Conservation (phyloP, 176 grass and related monocot species). For the Lolium multiflorum region DNA sequence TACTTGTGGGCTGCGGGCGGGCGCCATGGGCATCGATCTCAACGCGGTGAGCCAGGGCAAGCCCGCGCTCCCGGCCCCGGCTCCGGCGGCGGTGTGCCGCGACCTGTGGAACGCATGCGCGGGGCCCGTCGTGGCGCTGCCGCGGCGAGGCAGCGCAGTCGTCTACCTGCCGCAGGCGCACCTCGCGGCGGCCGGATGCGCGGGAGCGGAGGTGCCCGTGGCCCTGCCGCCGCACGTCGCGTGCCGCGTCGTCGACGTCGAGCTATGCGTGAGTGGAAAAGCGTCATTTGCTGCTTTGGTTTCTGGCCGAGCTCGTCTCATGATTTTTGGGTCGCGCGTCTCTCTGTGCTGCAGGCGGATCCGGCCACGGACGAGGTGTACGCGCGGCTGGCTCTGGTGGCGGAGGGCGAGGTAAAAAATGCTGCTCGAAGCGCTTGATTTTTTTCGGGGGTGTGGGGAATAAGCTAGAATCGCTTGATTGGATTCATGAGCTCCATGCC, state of each 20-base stretch:
- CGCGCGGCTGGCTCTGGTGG: slow-evolving; percentile 75
- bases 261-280: slow-evolving; percentile 89
- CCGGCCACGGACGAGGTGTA: slow-evolving; percentile 89
- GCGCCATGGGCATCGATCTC: slow-evolving; percentile 91
- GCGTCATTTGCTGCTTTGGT: too few relatives aligned
- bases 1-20: background rate
- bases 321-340: background rate
- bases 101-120: slow-evolving; percentile 99
- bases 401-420: slow-evolving; percentile 71
- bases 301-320: background rate
- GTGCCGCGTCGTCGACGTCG: slow-evolving; percentile 84
- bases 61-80: slow-evolving; percentile 34
- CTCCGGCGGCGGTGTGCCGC: slow-evolving; percentile 52
- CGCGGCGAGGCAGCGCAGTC: slow-evolving; percentile 75
- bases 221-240: slow-evolving; percentile 79
- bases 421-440: background rate
- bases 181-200: slow-evolving; percentile 61
- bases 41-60: slow-evolving; percentile 65
- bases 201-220: slow-evolving; percentile 38
- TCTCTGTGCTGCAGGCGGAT: slow-evolving; percentile 77
- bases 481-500: background rate
- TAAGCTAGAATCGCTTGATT: background rate
- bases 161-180: slow-evolving; percentile 99
- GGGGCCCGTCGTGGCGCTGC: slow-evolving; percentile 78
- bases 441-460: too few relatives aligned